Conservation (phyloP, 805 yeast species). For the Huiozyma naganishii region DNA sequence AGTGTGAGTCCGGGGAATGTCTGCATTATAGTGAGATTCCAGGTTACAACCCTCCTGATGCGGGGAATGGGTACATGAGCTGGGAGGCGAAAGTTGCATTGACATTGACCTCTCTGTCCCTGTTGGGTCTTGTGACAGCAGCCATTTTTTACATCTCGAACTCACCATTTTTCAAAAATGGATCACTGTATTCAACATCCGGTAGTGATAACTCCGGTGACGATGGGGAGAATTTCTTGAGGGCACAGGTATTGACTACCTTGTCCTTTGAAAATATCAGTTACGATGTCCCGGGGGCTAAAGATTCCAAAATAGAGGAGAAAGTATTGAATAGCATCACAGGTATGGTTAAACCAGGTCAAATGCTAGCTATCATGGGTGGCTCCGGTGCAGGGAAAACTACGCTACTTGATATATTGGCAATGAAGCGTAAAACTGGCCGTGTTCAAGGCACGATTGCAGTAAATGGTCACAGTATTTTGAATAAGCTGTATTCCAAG, state of each 20-base stretch:
- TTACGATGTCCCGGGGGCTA: constrained; percentile 30
- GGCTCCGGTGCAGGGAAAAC: constrained; percentile 99
- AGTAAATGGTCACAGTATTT: constrained; percentile 52
- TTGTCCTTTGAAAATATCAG: constrained; percentile 65
- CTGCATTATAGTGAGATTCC: constrained; percentile 87
- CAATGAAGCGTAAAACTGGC: constrained; percentile 80
- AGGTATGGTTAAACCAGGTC: constrained; percentile 79
- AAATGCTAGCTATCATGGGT: constrained; percentile 92
- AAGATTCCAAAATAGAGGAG: constrained; percentile 6
- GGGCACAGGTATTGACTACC: constrained; percentile 51
- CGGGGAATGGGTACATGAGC: constrained; percentile 22
- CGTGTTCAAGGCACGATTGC: constrained; percentile 50
- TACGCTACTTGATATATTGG: constrained; percentile 81
- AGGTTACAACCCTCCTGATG: constrained; percentile 61
- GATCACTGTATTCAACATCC: constrained; percentile 12
- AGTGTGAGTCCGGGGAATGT: constrained; percentile 84
- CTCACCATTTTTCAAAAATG: constrained; percentile 47
- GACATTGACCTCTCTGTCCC: constrained; percentile 31
- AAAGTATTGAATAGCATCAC: constrained; percentile 51
- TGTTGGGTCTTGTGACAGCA: constrained; percentile 22
- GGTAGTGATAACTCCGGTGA: constrained; percentile 19
- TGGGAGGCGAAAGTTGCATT: constrained; percentile 35
- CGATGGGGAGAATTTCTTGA: constrained; percentile 30
- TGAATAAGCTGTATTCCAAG: constrained; percentile 40
- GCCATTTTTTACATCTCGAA: constrained; percentile 39